Conservation (phyloP, 2,329 filamentous ascomycete genomes). For the Didymella segeticola region DNA sequence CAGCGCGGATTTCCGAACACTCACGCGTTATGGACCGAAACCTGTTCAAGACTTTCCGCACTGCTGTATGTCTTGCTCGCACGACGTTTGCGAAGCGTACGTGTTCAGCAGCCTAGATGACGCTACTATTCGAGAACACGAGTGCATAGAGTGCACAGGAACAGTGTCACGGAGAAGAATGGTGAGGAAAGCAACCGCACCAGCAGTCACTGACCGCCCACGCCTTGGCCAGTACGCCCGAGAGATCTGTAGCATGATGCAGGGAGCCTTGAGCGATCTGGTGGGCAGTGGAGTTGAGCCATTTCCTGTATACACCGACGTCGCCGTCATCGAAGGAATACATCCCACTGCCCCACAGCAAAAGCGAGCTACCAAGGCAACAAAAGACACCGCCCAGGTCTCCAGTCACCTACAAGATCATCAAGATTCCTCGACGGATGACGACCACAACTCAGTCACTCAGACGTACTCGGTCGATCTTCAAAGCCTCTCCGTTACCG, state of each 20-base stretch:
- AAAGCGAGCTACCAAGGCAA: too few species aligned
- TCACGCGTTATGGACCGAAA: not conserved
- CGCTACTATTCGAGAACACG: not conserved
- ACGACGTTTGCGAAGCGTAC: not conserved
- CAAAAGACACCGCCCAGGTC: not conserved
- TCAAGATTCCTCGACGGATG: not conserved
- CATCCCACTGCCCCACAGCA: too few species aligned
- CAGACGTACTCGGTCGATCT: not conserved
- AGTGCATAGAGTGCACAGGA: not conserved
- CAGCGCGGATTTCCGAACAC: not conserved
- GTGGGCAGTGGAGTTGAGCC: not conserved
- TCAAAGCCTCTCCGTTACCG: not conserved
- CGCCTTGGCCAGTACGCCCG: not conserved
- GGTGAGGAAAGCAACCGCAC: not conserved
- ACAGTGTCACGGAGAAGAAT: not conserved
- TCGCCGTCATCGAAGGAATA: not conserved
- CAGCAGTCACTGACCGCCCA: not conserved
- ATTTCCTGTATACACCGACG: not conserved
- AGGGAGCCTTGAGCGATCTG: not conserved
- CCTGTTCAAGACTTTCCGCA: not conserved
- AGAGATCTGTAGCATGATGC: not conserved
- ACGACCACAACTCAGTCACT: too few species aligned
- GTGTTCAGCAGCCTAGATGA: not conserved
- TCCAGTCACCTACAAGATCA: not conserved
- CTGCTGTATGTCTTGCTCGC: not conserved